Conservation (phyloP, 805 yeast species). For the Starmerella potacharoeniae region DNA sequence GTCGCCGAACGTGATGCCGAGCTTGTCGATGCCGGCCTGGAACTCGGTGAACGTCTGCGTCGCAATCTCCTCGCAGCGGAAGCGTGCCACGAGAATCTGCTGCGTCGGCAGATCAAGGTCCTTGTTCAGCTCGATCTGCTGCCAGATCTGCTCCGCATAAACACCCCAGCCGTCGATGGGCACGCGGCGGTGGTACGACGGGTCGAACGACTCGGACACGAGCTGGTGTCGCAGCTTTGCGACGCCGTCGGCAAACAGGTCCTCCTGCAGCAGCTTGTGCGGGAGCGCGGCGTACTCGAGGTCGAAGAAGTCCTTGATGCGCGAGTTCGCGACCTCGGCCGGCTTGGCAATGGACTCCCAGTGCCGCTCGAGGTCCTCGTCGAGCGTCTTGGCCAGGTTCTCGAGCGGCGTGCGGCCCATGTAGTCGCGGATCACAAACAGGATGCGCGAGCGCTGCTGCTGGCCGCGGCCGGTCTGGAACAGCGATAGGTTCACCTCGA, state of each 20-base stretch:
- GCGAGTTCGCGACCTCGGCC: slow-evolving; percentile 41
- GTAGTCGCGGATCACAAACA: slow-evolving; percentile 89
- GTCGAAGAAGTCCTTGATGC: slow-evolving; percentile 71
- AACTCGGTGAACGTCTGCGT: slow-evolving; percentile 40
- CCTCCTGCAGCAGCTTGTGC: slow-evolving; percentile 74
- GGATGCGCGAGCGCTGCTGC: slow-evolving; percentile 25
- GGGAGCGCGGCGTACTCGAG: slow-evolving; percentile 68
- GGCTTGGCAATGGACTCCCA: slow-evolving; percentile 78
- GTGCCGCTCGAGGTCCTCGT: slow-evolving; percentile 57
- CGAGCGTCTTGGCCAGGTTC: slow-evolving; percentile 56
- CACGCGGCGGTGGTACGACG: slow-evolving; percentile 66
- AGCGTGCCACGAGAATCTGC: slow-evolving; percentile 86
- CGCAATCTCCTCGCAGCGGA: slow-evolving; percentile 85
- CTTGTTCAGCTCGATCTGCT: slow-evolving; percentile 81
- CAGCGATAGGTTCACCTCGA: slow-evolving; percentile 82
- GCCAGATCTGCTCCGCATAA: slow-evolving; percentile 87
- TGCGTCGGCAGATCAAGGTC: slow-evolving; percentile 95
- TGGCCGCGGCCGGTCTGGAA: slow-evolving; percentile 48
- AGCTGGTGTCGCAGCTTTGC: slow-evolving; percentile 54
- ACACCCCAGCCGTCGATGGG: slow-evolving; percentile 96
- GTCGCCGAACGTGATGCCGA: slow-evolving; percentile 23
- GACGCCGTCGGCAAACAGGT: slow-evolving; percentile 53
- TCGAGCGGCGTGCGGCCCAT: slow-evolving; percentile 75
- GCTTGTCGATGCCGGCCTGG: slow-evolving; percentile 29
- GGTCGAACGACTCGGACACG: slow-evolving; percentile 37